A percentile compares a stretch with the other conserved stretches of the same genome.
phyloP scores from a whole-genome alignment of 371 early-diverging fungal species.

The Lichtheimia corymbifera region DNA sequence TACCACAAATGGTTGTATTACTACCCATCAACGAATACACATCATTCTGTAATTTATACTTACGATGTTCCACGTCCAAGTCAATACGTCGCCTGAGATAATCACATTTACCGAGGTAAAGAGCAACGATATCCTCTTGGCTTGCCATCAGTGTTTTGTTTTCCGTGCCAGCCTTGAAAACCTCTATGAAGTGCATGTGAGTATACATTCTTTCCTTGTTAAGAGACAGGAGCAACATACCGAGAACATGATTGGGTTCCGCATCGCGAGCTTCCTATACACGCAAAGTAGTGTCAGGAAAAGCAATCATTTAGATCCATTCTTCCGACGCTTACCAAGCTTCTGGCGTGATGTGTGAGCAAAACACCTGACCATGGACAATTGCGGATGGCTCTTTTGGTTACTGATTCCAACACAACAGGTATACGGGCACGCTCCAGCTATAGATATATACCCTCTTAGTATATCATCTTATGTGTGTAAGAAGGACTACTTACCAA shows the following conservation, averaged over 20 bases:
- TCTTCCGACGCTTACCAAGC: constrained; percentile 14
- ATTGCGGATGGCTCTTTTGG: constrained; percentile 61
- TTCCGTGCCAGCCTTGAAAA: constrained; percentile 35
- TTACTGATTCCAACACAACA: constrained; percentile 23
- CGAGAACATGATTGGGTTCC: background rate
- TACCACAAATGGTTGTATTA: background rate
- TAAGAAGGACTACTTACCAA: constrained; percentile 38
- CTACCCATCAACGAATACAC: background rate
- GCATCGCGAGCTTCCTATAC: constrained; percentile 3
- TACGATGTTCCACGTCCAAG: constrained; percentile 51
- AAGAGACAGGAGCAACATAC: background rate
- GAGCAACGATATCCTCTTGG: constrained; percentile 44
- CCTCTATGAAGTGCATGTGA: constrained; percentile 16
- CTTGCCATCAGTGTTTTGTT: constrained; percentile 32
- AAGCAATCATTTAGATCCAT: background rate
- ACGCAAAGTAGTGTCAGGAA: background rate
- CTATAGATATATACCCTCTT: constrained; percentile 5
- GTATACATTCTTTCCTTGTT: background rate
- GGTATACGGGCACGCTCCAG: constrained; percentile 34
- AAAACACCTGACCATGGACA: constrained; percentile 72
- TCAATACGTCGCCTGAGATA: constrained; percentile 34
- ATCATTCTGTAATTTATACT: constrained; percentile 4
- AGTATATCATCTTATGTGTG: too few relatives aligned
- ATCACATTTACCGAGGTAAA: constrained; percentile 41
- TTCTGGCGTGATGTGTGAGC: constrained; percentile 52